A percentile compares a stretch with the other conserved stretches of the same genome.
Conservation (phyloP, 441 rosid species). For the Mallotus japonicus region DNA sequence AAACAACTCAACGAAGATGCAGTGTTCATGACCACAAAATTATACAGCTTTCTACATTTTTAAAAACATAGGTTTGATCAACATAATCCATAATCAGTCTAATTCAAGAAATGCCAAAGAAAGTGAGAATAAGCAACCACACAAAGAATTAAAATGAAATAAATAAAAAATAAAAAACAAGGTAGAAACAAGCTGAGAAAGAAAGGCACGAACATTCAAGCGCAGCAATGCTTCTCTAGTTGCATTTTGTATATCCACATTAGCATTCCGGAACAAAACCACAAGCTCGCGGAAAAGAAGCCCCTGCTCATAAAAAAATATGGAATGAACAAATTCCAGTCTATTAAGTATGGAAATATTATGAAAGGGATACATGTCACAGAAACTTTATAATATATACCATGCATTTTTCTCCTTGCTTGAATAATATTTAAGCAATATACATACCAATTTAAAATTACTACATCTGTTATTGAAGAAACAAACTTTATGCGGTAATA, state of each 20-base stretch:
- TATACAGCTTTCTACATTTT: neutral
- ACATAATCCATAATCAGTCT: neutral
- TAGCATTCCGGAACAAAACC: slow-evolving; percentile 50
- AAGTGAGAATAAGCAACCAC: neutral
- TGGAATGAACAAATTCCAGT: slow-evolving; percentile 1
- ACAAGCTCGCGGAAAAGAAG: slow-evolving; percentile 65
- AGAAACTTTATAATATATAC: neutral
- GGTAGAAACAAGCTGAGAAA: slow-evolving; percentile 12
- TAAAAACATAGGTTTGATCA: neutral
- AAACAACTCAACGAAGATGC: neutral
- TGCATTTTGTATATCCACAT: slow-evolving; percentile 66
- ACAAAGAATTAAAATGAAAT: neutral
- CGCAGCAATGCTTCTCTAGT: slow-evolving; percentile 75
- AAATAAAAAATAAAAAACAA: neutral
- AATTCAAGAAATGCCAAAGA: neutral
- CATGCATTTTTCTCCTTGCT: neutral
- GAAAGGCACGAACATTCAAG: slow-evolving; percentile 58
- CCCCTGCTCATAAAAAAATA: slow-evolving; percentile 43
- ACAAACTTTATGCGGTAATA: neutral
- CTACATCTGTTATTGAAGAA: neutral
- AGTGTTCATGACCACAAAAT: neutral
- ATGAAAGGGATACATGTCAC: neutral
- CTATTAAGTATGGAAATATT: slow-evolving; percentile 3
- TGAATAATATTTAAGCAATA: neutral
- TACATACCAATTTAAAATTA: neutral